Evolutionary conservation across 1,284 basidiomycete species (phyloP).

Genomic region (Meripilus lineatus): DNA sequence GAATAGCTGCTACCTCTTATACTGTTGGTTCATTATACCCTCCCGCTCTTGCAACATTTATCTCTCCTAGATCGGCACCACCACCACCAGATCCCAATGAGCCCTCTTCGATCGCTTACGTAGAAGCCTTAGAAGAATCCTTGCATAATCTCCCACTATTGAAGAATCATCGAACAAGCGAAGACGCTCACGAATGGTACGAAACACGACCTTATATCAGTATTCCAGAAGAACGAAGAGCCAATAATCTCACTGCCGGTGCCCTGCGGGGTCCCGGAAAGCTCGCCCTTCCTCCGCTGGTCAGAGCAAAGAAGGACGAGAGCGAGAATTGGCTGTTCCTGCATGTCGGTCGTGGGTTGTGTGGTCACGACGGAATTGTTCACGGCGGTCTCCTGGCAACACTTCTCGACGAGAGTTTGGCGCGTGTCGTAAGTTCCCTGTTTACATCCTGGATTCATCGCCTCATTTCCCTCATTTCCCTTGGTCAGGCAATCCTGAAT

Average conservation of each 20-base stretch:
- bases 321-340: constrained; percentile 65
- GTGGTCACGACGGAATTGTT: constrained; percentile 91
- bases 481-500: constrained; percentile 69
- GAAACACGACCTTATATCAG: constrained; percentile 73
- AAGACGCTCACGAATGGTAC: constrained; percentile 60
- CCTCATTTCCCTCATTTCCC: not conserved
- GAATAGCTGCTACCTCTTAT: constrained; percentile 33
- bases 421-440: constrained; percentile 61
- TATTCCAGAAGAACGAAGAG: constrained; percentile 64
- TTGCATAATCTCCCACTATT: constrained; percentile 68
- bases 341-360: constrained; percentile 83
- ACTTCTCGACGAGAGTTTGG: constrained; percentile 84
- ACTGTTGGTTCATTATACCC: constrained; percentile 60
- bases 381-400: constrained; percentile 93
- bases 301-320: constrained; percentile 74
- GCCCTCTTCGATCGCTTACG: constrained; percentile 57
- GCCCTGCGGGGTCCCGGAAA: constrained; percentile 82
- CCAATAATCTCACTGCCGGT: constrained; percentile 82
- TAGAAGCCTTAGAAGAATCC: constrained; percentile 58
- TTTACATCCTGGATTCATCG: not conserved
- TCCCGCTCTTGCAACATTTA: constrained; percentile 51
- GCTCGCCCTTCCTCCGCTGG: constrained; percentile 73
- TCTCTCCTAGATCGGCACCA: constrained; percentile 71
- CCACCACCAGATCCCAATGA: constrained; percentile 61
- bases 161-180: constrained; percentile 39